phyloP scores from a whole-genome alignment of 2,329 filamentous ascomycete genomes.

The Trichoderma sp. region DNA sequence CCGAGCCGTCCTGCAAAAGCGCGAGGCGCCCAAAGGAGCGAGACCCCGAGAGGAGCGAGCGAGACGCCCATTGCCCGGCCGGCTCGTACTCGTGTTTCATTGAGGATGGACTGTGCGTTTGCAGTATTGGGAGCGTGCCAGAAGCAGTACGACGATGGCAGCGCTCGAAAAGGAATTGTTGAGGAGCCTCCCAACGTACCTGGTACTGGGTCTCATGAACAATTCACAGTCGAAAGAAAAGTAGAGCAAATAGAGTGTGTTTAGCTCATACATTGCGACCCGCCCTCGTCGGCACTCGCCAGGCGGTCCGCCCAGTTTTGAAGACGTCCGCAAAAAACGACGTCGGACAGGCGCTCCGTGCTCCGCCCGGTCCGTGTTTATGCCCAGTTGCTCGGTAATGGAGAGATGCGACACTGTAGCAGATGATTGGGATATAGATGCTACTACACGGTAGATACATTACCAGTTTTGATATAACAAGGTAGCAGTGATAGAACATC shows the following conservation, averaged over 20 bases:
- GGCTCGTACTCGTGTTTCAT: constrained; percentile 16
- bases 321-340: not conserved
- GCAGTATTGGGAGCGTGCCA: not conserved
- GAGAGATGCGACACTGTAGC: not conserved
- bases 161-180: not conserved
- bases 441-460: not conserved
- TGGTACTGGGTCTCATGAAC: not conserved
- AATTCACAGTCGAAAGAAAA: not conserved
- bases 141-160: not conserved
- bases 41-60: not conserved
- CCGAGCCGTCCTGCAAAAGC: constrained; percentile 6
- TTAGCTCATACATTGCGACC: not conserved
- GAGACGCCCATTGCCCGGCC: constrained; percentile 7
- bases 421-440: not conserved
- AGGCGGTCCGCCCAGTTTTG: not conserved
- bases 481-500: not conserved
- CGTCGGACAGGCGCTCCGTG: not conserved
- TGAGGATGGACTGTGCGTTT: not conserved
- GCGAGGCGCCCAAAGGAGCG: not conserved
- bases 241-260: not conserved
- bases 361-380: not conserved
- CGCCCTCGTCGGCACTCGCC: not conserved
- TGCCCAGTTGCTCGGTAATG: not conserved
- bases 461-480: not conserved
- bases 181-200: not conserved